Evolutionary conservation across 805 yeast genomes (phyloP), one percentile per base, ranked within the genome.

Genomic region (Pachysolen tannophilus): DNA sequence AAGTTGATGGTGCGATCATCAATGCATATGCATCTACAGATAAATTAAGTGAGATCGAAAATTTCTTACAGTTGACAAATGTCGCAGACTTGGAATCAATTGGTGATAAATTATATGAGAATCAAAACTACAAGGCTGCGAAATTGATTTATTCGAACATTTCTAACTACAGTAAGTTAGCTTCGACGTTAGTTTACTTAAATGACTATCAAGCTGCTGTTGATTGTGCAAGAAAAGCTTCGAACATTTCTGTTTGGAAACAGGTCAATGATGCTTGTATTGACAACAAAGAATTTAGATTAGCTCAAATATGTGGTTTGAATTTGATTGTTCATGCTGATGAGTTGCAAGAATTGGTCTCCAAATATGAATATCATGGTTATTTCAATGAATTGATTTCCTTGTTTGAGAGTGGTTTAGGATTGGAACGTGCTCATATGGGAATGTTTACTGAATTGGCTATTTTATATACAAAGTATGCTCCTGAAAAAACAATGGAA

Each of bases 361-460:
- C 66, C 43, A 82, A 81, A 46, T 92, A 92, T 57, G 97, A 92
- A 63, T 68, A 73, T 55, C 75, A 81, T 46, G 98, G 98, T 29
- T 85, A 86, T 62, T 88, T 88, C 63, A 82, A 78, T 46, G 95
- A 92, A 67, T 70, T 92, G 45, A 84, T 90, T 44, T 76, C 96
- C 13, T 73, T 92, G 51, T 86, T 92, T 51, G 98, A 92, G 62
- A 90, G 87, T 50, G 97, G 97, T 45, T 72, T 92, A 41, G 94
- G 95, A 28, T 72, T 92, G 48, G 98, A 92, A 68, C 83, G 98
- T 59, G 98, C 98, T 26, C 98, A 92, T 57, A 92, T 92, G 98
- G 98, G 97, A 49, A 90, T 92, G 97, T 92, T 92, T 59, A 92
- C 98, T 8, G 97, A 88, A 61, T 72, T 92, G 49, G 95, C 97